Base-by-base conservation (phyloP, 2,329 filamentous ascomycete species). In the Aaosphaeria pasadenensis region DNA sequence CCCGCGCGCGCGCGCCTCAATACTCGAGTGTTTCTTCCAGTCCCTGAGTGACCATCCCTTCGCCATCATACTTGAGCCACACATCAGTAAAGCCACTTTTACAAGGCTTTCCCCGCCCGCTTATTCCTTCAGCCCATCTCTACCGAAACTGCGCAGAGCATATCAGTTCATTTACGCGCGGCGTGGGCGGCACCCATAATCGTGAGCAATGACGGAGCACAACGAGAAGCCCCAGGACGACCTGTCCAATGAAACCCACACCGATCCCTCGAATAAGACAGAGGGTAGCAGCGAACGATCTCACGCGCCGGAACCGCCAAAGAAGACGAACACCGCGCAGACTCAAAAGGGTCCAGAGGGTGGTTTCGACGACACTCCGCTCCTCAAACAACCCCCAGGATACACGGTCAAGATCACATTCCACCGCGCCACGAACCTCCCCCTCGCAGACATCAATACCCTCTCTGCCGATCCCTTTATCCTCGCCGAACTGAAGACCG, bases 381-480 rank as follows among this genome's bases (percentile, higher is more conserved):
- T 96, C 6, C 89, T 89, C 0, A 72, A 81, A 59, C 84, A 83
- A 4, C 85, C 86, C 6, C 84, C 86, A 6, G 91, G 91, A 29
- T 96, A 88, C 72, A 96, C 89, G 0, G 67, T 96, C 55, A 87
- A 86, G 65, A 86, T 97, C 72, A 91, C 84, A 44, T 89, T 97
- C 66, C 87, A 92, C 68, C 80, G 83, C 49, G 92, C 91, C 1
- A 76, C 77, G 52, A 91, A 95, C 64, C 81, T 97, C 3, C 90
- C 92, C 1, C 82, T 89, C 41, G 88, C 87, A 47, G 92, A 97
- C 70, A 75, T 95, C 58, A 81, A 83, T 60, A 84, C 84, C 7
- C 78, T 87, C 32, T 87, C 89, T 3, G 89, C 90, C 3, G 92
- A 97, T 66, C 91, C 92, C 0, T 97, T 85, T 65, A 75, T 96